A percentile compares a stretch with the other conserved stretches of the same genome.
These are phyloP conservation scores for Syzygium aqueum DNA, from an alignment of 345 rosid species.

Conservation along the genomic window DNA sequence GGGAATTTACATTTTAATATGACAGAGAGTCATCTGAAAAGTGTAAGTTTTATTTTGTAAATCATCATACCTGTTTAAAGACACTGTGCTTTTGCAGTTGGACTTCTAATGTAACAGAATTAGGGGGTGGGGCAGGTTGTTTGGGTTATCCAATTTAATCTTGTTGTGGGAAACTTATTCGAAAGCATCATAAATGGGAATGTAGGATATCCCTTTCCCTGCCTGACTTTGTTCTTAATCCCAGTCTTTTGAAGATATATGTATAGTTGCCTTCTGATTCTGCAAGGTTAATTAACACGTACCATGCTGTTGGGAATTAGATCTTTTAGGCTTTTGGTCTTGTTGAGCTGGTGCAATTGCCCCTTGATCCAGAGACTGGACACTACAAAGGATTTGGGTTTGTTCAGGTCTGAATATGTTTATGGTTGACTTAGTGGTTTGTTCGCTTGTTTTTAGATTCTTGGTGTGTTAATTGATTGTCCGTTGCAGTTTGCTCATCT, in stretches of 20 bases:
- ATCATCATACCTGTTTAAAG: neutral
- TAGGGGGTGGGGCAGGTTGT: neutral
- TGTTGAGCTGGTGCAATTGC: slow-evolving; percentile 91
- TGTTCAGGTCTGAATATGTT: slow-evolving; percentile 59
- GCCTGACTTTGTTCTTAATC: neutral
- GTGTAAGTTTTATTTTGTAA: slow-evolving; percentile 27
- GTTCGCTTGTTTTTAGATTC: neutral
- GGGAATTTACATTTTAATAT: slow-evolving; percentile 88
- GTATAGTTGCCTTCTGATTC: neutral
- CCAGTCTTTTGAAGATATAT: neutral
- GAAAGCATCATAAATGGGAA: neutral
- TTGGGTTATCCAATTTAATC: neutral
- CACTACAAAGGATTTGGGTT: slow-evolving; percentile 97
- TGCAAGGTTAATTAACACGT: neutral
- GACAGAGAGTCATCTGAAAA: slow-evolving; percentile 84
- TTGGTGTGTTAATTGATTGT: neutral
- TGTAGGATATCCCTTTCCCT: neutral
- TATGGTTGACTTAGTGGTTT: neutral
- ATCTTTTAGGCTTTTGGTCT: slow-evolving; percentile 92
- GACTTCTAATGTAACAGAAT: neutral
- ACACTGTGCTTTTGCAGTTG: neutral
- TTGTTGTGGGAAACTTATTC: neutral
- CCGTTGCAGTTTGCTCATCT: slow-evolving; percentile 70
- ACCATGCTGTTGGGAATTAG: slow-evolving; percentile 21
- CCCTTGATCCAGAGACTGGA: slow-evolving; percentile 83